phyloP scores from a whole-genome alignment of 495 filamentous ascomycete genomes.

The Platismatia glauca region DNA sequence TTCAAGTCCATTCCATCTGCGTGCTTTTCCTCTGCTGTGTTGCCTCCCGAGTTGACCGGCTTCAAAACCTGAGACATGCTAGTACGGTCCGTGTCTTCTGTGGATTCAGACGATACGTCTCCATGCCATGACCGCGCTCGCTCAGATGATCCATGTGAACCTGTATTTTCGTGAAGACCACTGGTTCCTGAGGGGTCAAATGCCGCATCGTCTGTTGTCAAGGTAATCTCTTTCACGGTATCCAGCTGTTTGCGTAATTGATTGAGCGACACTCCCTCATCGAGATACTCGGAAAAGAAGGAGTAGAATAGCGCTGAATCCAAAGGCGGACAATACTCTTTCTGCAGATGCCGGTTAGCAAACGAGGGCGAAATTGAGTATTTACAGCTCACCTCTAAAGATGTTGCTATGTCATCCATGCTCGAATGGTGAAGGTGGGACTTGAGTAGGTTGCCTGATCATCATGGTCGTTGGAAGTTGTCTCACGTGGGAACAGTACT shows the following conservation, averaged over 20 bases:
- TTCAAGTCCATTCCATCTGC: slow-evolving; percentile 7
- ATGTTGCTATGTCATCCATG: slow-evolving; percentile 15
- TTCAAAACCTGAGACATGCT: slow-evolving; percentile 29
- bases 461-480: slow-evolving; percentile 1
- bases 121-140: slow-evolving; percentile 23
- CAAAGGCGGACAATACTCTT: slow-evolving; percentile 52
- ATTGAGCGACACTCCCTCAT: slow-evolving; percentile 38
- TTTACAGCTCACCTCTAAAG: slow-evolving; percentile 16
- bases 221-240: slow-evolving; percentile 48
- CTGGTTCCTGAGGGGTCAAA: slow-evolving; percentile 74
- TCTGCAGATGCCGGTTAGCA: slow-evolving; percentile 22
- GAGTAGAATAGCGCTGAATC: slow-evolving; percentile 58
- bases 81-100: slow-evolving; percentile 37
- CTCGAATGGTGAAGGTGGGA: neutral
- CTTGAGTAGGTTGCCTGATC: slow-evolving; percentile 6
- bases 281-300: slow-evolving; percentile 55
- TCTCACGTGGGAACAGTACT: neutral
- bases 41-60: slow-evolving; percentile 11
- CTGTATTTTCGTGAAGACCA: slow-evolving; percentile 27
- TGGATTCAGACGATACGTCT: slow-evolving; percentile 22
- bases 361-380: neutral
- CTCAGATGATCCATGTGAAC: slow-evolving; percentile 18
- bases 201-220: slow-evolving; percentile 54
- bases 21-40: slow-evolving; percentile 21
- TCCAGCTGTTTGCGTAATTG: slow-evolving; percentile 48